Evolutionary conservation across 768 basidiomycete species (phyloP).

Genomic region (Tulasnella calospora): DNA sequence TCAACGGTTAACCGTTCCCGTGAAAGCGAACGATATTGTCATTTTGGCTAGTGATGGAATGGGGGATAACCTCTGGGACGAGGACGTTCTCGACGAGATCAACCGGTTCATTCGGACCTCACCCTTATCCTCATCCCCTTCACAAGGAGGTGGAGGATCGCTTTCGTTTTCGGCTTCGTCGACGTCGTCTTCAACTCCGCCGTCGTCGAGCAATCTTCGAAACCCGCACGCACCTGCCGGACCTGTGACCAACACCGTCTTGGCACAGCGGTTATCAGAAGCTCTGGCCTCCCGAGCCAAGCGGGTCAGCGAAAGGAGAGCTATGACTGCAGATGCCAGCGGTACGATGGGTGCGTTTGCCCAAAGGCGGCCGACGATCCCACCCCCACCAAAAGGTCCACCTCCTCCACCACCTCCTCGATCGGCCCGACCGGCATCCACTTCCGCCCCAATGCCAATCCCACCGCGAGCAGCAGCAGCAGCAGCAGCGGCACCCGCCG

Average conservation of each 20-base stretch:
- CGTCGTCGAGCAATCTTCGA: neutral
- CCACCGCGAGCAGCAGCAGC: neutral
- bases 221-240: constrained; percentile 48
- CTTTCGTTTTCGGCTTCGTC: constrained; percentile 13
- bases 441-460: neutral
- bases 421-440: neutral
- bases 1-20: constrained; percentile 63
- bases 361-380: constrained; percentile 7
- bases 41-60: constrained; percentile 79
- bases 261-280: constrained; percentile 49
- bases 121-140: constrained; percentile 35
- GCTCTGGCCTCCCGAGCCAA: constrained; percentile 76
- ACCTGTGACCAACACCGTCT: constrained; percentile 35
- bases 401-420: neutral
- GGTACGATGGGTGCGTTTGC: constrained; percentile 29
- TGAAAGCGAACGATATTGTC: constrained; percentile 66
- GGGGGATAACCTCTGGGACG: constrained; percentile 84
- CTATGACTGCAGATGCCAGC: constrained; percentile 31
- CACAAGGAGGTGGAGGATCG: constrained; percentile 29
- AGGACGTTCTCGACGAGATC: constrained; percentile 80
- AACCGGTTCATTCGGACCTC: constrained; percentile 42
- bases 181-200: constrained; percentile 28
- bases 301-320: constrained; percentile 53
- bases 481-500: too few relatives aligned
- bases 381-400: constrained; percentile 1